phyloP scores from a whole-genome alignment of 2,329 filamentous ascomycete species.

The Rutstroemia sp. region DNA sequence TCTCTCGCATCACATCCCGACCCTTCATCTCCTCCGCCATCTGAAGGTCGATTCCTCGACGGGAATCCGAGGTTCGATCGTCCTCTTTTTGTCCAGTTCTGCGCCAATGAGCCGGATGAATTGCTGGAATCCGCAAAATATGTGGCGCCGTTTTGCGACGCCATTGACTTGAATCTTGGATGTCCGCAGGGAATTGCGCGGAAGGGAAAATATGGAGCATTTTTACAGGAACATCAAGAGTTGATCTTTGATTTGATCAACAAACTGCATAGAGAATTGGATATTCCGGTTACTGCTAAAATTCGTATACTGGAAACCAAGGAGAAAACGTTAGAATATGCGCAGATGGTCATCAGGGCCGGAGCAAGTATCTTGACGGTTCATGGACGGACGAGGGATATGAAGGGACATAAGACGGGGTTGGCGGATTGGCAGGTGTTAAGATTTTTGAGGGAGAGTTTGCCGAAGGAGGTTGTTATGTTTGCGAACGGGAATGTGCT shows the following conservation, averaged over 20 bases:
- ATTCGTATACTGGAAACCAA: conserved; percentile 82
- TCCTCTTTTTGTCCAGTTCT: conserved; percentile 94
- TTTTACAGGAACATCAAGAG: conserved; percentile 86
- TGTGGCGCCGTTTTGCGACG: conserved; percentile 84
- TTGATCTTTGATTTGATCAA: conserved; percentile 78
- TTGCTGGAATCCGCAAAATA: conserved; percentile 71
- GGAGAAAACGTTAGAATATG: conserved; percentile 83
- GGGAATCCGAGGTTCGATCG: conserved; percentile 80
- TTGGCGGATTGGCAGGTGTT: conserved; percentile 88
- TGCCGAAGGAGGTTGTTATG: conserved; percentile 82
- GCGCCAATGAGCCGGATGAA: conserved; percentile 77
- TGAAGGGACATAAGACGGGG: conserved; percentile 93
- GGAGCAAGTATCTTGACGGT: conserved; percentile 92
- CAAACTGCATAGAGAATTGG: conserved; percentile 68
- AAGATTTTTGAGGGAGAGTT: conserved; percentile 69
- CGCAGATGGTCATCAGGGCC: conserved; percentile 74
- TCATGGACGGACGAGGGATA: conserved; percentile 79
- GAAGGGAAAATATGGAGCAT: conserved; percentile 87
- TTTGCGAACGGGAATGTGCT: conserved; percentile 97
- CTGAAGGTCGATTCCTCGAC: conserved; percentile 58
- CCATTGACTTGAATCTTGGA: conserved; percentile 89
- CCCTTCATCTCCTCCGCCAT: conserved; percentile 22
- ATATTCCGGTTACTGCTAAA: conserved; percentile 88
- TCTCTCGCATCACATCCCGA: conserved; percentile 25
- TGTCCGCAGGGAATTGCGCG: conserved; percentile 94